These are phyloP conservation scores for Pseudogymnoascus verrucosus DNA, from an alignment of 2,329 filamentous ascomycete genomes.

Conservation along the genomic window DNA sequence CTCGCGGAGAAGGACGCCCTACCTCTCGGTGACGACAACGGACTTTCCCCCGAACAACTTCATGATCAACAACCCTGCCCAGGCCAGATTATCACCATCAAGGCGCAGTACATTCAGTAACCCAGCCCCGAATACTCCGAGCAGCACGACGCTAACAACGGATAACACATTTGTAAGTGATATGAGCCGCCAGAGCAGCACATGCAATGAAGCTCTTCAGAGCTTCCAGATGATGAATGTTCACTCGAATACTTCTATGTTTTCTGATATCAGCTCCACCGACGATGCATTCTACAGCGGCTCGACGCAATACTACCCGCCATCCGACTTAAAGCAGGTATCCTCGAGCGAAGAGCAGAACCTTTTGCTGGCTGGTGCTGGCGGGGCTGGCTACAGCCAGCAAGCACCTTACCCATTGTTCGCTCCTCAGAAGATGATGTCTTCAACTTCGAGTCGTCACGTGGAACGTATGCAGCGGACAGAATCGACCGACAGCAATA, in stretches of 20 bases:
- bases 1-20: constrained; percentile 14
- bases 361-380: constrained; percentile 25
- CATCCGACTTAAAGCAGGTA: not conserved
- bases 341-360: constrained; percentile 27
- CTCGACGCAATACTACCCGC: not conserved
- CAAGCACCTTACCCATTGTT: constrained; percentile 24
- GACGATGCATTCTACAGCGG: constrained; percentile 23
- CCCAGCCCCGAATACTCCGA: constrained; percentile 25
- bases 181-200: constrained; percentile 28
- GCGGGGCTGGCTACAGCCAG: constrained; percentile 27
- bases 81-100: constrained; percentile 9
- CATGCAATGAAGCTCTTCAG: constrained; percentile 26
- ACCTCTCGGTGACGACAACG: constrained; percentile 15
- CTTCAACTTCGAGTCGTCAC: constrained; percentile 18
- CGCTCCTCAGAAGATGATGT: constrained; percentile 12
- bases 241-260: constrained; percentile 25
- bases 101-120: constrained; percentile 16
- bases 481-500: constrained; percentile 27
- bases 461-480: constrained; percentile 28
- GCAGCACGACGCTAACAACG: constrained; percentile 24
- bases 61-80: constrained; percentile 11
- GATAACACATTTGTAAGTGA: constrained; percentile 25
- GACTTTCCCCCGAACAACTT: constrained; percentile 13
- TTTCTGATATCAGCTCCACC: constrained; percentile 20
- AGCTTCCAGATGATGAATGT: constrained; percentile 28